These are phyloP conservation scores for Metarhizium anisopliae DNA, from an alignment of 2,329 filamentous ascomycete species.

Conservation along the genomic window DNA sequence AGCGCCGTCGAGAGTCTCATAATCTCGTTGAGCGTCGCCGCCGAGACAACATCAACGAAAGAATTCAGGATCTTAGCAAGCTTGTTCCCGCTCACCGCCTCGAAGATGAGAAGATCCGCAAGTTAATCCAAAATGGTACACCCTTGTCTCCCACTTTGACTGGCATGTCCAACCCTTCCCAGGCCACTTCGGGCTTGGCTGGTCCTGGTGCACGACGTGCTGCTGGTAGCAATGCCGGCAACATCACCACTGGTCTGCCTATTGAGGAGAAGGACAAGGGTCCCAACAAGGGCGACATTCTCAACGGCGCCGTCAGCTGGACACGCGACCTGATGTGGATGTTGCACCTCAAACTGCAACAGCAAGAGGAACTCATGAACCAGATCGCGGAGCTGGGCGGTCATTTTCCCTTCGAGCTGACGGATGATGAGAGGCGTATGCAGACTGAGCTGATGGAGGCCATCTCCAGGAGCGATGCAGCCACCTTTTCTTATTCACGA, in stretches of 20 bases:
- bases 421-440: constrained; percentile 93
- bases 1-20: constrained; percentile 85
- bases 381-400: constrained; percentile 64
- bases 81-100: constrained; percentile 86
- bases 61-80: constrained; percentile 92
- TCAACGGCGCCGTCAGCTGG: constrained; percentile 96
- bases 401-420: constrained; percentile 69
- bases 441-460: constrained; percentile 84
- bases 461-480: constrained; percentile 67
- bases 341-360: constrained; percentile 78
- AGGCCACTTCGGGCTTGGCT: constrained; percentile 79
- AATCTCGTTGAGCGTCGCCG: constrained; percentile 92
- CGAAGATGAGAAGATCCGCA: constrained; percentile 94
- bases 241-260: constrained; percentile 85
- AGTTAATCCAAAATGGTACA: constrained; percentile 87
- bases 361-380: constrained; percentile 80
- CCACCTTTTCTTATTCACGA: constrained; percentile 76
- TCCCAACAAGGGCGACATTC: constrained; percentile 96
- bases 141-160: constrained; percentile 76
- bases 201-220: constrained; percentile 77
- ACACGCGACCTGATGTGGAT: constrained; percentile 98
- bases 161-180: constrained; percentile 57
- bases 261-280: constrained; percentile 98
- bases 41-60: constrained; percentile 96
- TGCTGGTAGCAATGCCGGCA: constrained; percentile 58